These are phyloP conservation scores for Euphorbia schlechtendalii DNA, from an alignment of 441 rosid species.

Conservation along the genomic window DNA sequence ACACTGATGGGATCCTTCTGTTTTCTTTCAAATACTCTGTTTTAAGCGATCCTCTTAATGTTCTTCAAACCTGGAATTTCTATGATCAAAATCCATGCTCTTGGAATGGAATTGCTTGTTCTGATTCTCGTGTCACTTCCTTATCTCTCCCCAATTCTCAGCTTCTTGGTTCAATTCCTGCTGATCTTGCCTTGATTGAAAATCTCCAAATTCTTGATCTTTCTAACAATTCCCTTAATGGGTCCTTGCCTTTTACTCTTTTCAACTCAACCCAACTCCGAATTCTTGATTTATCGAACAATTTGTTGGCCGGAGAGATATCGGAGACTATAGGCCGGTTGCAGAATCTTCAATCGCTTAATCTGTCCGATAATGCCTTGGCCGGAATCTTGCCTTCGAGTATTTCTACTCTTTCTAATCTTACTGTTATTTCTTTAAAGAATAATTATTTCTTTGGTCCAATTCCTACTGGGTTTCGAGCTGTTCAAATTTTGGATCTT, in stretches of 20 bases:
- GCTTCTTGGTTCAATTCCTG: constrained; percentile 63
- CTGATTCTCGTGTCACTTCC: constrained; percentile 36
- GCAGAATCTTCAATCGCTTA: constrained; percentile 48
- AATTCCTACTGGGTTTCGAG: constrained; percentile 45
- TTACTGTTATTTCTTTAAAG: constrained; percentile 47
- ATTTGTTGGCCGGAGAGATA: constrained; percentile 52
- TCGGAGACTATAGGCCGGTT: constrained; percentile 38
- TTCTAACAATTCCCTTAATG: constrained; percentile 72
- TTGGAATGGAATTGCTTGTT: constrained; percentile 63
- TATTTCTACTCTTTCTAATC: constrained; percentile 36
- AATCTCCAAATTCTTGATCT: constrained; percentile 59
- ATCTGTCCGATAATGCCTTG: constrained; percentile 70
- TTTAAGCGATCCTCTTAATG: constrained; percentile 49
- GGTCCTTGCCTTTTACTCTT: constrained; percentile 53
- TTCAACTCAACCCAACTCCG: constrained; percentile 49
- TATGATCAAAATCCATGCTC: constrained; percentile 63
- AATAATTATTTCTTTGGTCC: constrained; percentile 54
- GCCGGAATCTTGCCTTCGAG: constrained; percentile 58
- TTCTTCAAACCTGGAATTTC: constrained; percentile 49
- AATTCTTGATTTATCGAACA: constrained; percentile 60
- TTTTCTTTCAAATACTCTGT: constrained; percentile 61
- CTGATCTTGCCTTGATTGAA: constrained; percentile 51
- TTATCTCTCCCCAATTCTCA: constrained; percentile 57
- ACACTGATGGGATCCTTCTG: constrained; percentile 65
- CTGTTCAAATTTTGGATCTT: constrained; percentile 50